Evolutionary conservation across 768 basidiomycete genomes (phyloP).

Genomic region (Macrolepiota dolichaula): DNA sequence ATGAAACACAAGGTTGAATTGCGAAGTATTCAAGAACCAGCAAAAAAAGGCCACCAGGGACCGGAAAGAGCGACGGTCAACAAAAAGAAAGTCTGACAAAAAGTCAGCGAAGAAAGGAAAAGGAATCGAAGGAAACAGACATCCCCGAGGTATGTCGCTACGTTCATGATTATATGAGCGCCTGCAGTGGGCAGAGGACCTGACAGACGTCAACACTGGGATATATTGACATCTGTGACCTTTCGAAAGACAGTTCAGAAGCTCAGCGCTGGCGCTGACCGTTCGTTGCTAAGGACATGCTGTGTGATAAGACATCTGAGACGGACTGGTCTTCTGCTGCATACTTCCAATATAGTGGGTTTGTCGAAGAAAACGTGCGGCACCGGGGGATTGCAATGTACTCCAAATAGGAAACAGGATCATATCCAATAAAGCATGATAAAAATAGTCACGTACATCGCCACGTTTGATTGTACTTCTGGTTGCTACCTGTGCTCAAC

Average conservation of each 20-base stretch:
- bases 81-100: constrained; percentile 21
- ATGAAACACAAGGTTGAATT: constrained; percentile 13
- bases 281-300: constrained; percentile 1
- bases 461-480: neutral
- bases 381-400: neutral
- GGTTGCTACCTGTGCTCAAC: neutral
- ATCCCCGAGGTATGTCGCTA: constrained; percentile 7
- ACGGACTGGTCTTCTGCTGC: neutral
- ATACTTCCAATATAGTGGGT: neutral
- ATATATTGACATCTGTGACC: neutral
- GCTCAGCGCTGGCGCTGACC: constrained; percentile 2
- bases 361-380: neutral
- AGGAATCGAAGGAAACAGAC: constrained; percentile 19
- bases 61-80: constrained; percentile 27
- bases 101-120: constrained; percentile 7
- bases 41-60: constrained; percentile 18
- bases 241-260: neutral
- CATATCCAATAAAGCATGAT: neutral
- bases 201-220: neutral
- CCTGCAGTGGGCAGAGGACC: neutral
- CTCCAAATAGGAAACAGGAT: neutral
- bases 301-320: neutral
- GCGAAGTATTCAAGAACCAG: constrained; percentile 11
- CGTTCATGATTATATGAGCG: neutral
- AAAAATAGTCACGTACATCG: neutral